A percentile compares a stretch with the other conserved stretches of the same genome.
Evolutionary conservation across 768 basidiomycete genomes (phyloP).

Genomic region (Lyophyllum shimeji): DNA sequence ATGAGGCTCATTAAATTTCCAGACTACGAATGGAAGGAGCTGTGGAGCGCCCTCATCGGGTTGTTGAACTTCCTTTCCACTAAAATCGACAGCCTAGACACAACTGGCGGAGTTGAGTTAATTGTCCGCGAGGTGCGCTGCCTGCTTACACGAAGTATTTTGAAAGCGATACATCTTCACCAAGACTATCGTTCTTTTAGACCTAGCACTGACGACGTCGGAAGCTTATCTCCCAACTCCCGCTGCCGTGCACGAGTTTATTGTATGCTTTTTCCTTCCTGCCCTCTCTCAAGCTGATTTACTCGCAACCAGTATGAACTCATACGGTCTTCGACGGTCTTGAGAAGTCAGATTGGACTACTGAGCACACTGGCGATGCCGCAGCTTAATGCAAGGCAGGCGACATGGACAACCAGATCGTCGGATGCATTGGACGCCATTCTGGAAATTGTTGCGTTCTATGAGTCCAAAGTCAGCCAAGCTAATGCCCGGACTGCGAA

Average conservation of each 20-base stretch:
- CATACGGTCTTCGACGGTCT: slow-evolving; percentile 49
- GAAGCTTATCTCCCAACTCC: slow-evolving; percentile 57
- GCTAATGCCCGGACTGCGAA: slow-evolving; percentile 48
- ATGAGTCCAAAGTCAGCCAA: slow-evolving; percentile 49
- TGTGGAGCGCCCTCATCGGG: slow-evolving; percentile 59
- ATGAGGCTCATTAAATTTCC: background rate
- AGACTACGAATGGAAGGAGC: slow-evolving; percentile 69
- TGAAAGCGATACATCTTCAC: background rate
- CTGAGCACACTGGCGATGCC: slow-evolving; percentile 40
- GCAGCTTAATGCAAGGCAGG: slow-evolving; percentile 22
- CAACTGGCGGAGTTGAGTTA: slow-evolving; percentile 51
- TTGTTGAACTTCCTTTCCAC: slow-evolving; percentile 55
- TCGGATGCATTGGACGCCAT: slow-evolving; percentile 42
- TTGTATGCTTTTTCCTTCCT: slow-evolving; percentile 42
- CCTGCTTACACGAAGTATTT: background rate
- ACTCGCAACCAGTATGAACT: slow-evolving; percentile 58
- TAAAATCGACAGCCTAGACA: slow-evolving; percentile 52
- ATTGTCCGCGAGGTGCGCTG: slow-evolving; percentile 52
- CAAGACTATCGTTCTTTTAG: slow-evolving; percentile 55
- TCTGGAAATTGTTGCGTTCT: slow-evolving; percentile 46
- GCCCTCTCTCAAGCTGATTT: background rate
- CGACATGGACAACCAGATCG: slow-evolving; percentile 29
- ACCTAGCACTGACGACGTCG: slow-evolving; percentile 48
- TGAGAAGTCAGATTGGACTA: slow-evolving; percentile 47
- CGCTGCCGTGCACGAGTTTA: slow-evolving; percentile 53